Base-by-base conservation (phyloP, 2,329 filamentous ascomycete genomes). In the Aspergillus ochraceus region DNA sequence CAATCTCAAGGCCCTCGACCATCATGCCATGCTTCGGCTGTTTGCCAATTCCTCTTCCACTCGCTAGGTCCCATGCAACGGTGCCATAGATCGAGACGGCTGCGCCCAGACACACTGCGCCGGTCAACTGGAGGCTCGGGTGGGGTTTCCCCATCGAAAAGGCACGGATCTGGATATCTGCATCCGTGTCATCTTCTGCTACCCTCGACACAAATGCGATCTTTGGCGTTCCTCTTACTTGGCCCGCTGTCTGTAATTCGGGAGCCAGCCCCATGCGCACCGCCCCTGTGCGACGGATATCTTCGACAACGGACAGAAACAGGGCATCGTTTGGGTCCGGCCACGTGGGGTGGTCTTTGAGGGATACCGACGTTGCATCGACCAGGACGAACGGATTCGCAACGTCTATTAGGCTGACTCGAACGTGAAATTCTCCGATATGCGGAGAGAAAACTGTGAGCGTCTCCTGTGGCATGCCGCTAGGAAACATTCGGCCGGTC, bases 321-420 rank as follows among this genome's bases (percentile, higher is more conserved):
- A 62, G 57, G 0, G 69, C 45, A 2, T 65, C 49, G 11, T 39
- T 22, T 6, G 0, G 29, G 14, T 36, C 32, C 11, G 32, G 11
- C 32, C 11, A 17, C 14, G 32, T 17, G 32, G 14, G 6, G 14
- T 52, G 8, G 3, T 45, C 47, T 12, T 47, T 6, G 1, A 57
- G n/a, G 42, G 81, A 71, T 6, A 88, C 60, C 49, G 85, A 82
- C 3, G 75, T 67, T 0, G 84, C 81, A 32, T 78, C 76, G 2
- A 89, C 74, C 64, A 89, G 88, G 22, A 87, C 79, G 36, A 83
- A 84, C 0, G 87, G 87, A 62, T 88, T 88, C 1, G 83, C 82
- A 1, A 84, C 83, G 62, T 89, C 87, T 0, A 88, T 78, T 10
- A 87, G 80, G 10, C 83, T 86, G 1, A 79, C 84, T 9, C 59